Base-by-base conservation (phyloP, 208 protist genomes). In the Chromosphaera perkinsii region DNA sequence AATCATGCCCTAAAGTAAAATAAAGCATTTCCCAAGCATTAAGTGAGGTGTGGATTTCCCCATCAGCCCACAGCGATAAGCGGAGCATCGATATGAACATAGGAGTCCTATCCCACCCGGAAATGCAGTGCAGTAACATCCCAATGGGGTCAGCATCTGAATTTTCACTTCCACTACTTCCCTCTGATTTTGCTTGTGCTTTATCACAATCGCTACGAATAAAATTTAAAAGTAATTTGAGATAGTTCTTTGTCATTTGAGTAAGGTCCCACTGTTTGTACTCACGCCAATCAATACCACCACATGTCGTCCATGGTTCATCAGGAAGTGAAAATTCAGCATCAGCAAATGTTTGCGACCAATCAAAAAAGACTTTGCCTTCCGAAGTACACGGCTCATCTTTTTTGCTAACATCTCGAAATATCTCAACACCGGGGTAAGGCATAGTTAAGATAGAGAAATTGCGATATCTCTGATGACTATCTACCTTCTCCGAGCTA, bases 341-440 rank as follows among this genome's bases (percentile, higher is more conserved):
- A 55, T 55, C 26, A 29, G 24, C 17, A n/a, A 17, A 5, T 17
- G 49, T 7, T 7, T 36, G 5, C 7, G 3, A 42, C 14, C 54
- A 60, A n/a, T 37, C 54, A 60, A 37, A 36, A n/a, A n/a, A n/a
- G n/a, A n/a, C n/a, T 22, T 35, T 22, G 24, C 49, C 22, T 55
- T 26, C 10, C 10, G 12, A 55, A 9, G 24, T 55, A 22, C 5
- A 17, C 10, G 27, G 14, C 17, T 9, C 7, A 26, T 9, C 24
- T 22, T 29, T 17, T 42, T 9, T 36, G 24, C 29, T 12, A 10
- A 10, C 39, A 39, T 42, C 17, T 14, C 20, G 22, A 75, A 76
- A 78, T 14, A 59, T 48, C 40, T 78, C 76, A 7, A 79, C 73
- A 32, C 77, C 77, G 10, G 77, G 77, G 48, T 79, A 81, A 3